phyloP scores from a whole-genome alignment of 1,139 yeast species.

The Wickerhamomyces sp. region DNA sequence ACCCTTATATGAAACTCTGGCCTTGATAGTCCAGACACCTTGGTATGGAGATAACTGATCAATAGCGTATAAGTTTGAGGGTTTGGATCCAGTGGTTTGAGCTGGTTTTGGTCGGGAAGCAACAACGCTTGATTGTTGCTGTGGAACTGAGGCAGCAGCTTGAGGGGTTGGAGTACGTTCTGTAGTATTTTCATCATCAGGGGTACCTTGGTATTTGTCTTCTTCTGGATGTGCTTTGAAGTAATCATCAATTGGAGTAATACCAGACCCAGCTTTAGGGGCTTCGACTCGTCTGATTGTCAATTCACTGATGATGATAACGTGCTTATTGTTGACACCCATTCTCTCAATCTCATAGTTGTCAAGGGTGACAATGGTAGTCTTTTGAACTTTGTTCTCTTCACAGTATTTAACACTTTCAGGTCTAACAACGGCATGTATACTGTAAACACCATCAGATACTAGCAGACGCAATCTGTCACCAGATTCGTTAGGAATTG shows the following conservation, averaged over 20 bases:
- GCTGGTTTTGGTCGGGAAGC: slow-evolving; percentile 8
- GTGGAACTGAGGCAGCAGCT: slow-evolving; percentile 14
- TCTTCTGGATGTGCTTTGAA: slow-evolving; percentile 52
- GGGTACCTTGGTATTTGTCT: slow-evolving; percentile 30
- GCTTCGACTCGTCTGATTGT: slow-evolving; percentile 40
- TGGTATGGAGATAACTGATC: slow-evolving; percentile 91
- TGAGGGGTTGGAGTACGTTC: slow-evolving; percentile 23
- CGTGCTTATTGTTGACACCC: slow-evolving; percentile 48
- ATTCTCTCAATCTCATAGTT: slow-evolving; percentile 35
- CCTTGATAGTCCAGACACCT: slow-evolving; percentile 87
- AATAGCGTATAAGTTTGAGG: slow-evolving; percentile 57
- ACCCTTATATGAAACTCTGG: slow-evolving; percentile 82
- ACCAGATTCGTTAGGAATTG: slow-evolving; percentile 38
- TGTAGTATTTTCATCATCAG: slow-evolving; percentile 11
- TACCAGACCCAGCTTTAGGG: slow-evolving; percentile 35
- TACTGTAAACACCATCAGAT: slow-evolving; percentile 58
- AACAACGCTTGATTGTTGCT: not conserved
- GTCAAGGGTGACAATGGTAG: slow-evolving; percentile 24
- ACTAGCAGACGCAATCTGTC: slow-evolving; percentile 52
- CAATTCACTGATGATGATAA: slow-evolving; percentile 48
- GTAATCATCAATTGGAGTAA: slow-evolving; percentile 46
- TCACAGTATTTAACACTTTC: slow-evolving; percentile 48
- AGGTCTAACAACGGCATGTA: slow-evolving; percentile 65
- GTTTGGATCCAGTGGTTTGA: slow-evolving; percentile 16
- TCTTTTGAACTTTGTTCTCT: slow-evolving; percentile 40